Percentiles rank a stretch among this genome's conserved stretches.
phyloP scores from a whole-genome alignment of 495 filamentous ascomycete genomes.

The Neurospora discreta region DNA sequence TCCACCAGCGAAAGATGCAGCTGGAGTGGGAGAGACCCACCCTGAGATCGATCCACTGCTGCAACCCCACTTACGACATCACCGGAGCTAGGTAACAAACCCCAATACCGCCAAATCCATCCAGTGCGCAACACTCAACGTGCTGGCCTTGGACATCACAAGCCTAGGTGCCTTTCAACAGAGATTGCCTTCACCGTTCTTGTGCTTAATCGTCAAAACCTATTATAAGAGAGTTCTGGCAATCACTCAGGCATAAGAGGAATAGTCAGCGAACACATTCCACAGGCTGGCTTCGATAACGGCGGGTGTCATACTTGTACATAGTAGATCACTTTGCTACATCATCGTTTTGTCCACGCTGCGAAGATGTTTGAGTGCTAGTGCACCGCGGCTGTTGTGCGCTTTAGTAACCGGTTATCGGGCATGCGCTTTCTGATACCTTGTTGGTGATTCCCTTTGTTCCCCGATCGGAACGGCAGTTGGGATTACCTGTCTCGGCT shows the following conservation, averaged over 20 bases:
- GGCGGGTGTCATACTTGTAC: not conserved
- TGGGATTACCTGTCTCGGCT: not conserved
- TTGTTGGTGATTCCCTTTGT: not conserved
- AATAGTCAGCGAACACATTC: not conserved
- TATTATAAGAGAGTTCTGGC: too few relatives aligned
- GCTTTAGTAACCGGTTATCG: not conserved
- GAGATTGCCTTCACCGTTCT: not conserved
- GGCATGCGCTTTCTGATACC: not conserved
- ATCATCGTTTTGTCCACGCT: not conserved
- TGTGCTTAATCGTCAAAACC: not conserved
- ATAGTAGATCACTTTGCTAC: not conserved
- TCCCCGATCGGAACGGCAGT: not conserved
- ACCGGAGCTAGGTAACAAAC: not conserved
- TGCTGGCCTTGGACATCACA: not conserved
- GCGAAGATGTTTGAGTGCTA: not conserved
- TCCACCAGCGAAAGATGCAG: not conserved
- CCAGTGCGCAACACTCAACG: not conserved
- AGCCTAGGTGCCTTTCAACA: not conserved
- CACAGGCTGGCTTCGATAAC: not conserved
- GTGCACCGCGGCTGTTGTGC: not conserved
- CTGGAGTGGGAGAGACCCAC: not conserved
- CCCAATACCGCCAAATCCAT: not conserved
- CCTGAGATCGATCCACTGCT: not conserved
- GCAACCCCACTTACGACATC: not conserved
- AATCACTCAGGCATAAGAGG: too few relatives aligned